Percentiles rank a stretch among this genome's conserved stretches.
Conservation (phyloP, 1,139 yeast genomes). For the Yamadazyma siamensis region DNA sequence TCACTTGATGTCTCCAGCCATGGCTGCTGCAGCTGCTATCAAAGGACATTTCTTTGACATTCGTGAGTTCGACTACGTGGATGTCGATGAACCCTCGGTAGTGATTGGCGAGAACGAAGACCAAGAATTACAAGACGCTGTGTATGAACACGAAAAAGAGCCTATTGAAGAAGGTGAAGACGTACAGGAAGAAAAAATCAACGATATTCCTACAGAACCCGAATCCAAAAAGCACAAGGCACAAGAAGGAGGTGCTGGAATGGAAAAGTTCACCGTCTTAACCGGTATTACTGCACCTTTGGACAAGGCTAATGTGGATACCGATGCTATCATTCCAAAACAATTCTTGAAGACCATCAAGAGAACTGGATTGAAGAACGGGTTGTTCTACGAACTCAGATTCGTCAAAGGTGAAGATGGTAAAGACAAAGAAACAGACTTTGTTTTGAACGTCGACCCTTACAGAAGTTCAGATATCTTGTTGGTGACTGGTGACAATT, state of each 20-base stretch:
- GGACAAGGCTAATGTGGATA: slow-evolving; percentile 92
- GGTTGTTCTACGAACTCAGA: slow-evolving; percentile 88
- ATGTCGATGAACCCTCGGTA: slow-evolving; percentile 60
- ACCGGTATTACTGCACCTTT: slow-evolving; percentile 91
- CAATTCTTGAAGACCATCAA: slow-evolving; percentile 96
- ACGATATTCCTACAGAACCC: slow-evolving; percentile 56
- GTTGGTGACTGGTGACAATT: slow-evolving; percentile 93
- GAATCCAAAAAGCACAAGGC: slow-evolving; percentile 23
- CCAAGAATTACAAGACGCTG: slow-evolving; percentile 62
- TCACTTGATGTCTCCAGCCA: slow-evolving; percentile 96
- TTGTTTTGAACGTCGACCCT: slow-evolving; percentile 81
- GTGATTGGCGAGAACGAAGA: slow-evolving; percentile 55
- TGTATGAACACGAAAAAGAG: slow-evolving; percentile 66
- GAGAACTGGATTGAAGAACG: slow-evolving; percentile 87
- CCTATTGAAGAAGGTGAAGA: slow-evolving; percentile 38
- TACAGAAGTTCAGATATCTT: slow-evolving; percentile 76
- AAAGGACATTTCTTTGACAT: slow-evolving; percentile 89
- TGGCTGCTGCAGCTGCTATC: slow-evolving; percentile 99
- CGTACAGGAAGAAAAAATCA: slow-evolving; percentile 45
- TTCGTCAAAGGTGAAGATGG: slow-evolving; percentile 68
- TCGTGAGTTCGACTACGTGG: slow-evolving; percentile 68
- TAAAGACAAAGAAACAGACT: slow-evolving; percentile 79
- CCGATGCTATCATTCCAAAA: slow-evolving; percentile 97
- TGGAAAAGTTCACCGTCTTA: slow-evolving; percentile 72
- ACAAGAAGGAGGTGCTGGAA: slow-evolving; percentile 40